phyloP scores from a whole-genome alignment of 1,139 yeast species.

The Pichia sp. region DNA sequence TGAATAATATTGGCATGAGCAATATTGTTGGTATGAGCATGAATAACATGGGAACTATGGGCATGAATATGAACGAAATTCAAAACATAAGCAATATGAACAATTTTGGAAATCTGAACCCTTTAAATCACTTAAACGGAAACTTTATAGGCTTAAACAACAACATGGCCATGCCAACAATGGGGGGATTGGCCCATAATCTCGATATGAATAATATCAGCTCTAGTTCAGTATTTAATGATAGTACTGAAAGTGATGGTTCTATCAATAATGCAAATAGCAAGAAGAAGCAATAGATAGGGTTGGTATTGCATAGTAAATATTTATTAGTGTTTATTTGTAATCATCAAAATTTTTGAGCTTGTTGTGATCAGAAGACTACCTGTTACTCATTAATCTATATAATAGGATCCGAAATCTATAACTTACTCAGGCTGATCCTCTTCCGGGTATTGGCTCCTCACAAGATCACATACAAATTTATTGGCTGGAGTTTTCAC shows the following conservation, averaged over 20 bases:
- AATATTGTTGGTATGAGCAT: slow-evolving; percentile 2
- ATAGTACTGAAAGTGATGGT: background rate
- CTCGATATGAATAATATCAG: slow-evolving; percentile 6
- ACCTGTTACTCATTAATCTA: background rate
- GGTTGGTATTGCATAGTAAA: background rate
- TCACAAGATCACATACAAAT: slow-evolving; percentile 39
- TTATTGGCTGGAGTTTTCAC: slow-evolving; percentile 46
- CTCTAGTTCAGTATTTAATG: slow-evolving; percentile 6
- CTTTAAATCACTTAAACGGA: background rate
- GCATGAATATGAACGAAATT: slow-evolving; percentile 6
- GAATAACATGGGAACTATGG: background rate
- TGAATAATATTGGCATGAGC: slow-evolving; percentile 5
- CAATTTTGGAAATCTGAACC: background rate
- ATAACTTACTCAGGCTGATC: too few species aligned
- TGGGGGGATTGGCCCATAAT: background rate
- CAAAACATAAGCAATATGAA: slow-evolving; percentile 6
- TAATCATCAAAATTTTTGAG: background rate
- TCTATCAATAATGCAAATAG: background rate
- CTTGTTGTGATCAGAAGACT: background rate
- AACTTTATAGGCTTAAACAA: slow-evolving; percentile 6
- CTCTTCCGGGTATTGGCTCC: background rate
- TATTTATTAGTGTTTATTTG: background rate
- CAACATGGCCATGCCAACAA: background rate
- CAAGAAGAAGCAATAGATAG: background rate
- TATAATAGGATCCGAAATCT: background rate